Conservation (phyloP, 2,329 filamentous ascomycete genomes). For the Thelonectria olida region DNA sequence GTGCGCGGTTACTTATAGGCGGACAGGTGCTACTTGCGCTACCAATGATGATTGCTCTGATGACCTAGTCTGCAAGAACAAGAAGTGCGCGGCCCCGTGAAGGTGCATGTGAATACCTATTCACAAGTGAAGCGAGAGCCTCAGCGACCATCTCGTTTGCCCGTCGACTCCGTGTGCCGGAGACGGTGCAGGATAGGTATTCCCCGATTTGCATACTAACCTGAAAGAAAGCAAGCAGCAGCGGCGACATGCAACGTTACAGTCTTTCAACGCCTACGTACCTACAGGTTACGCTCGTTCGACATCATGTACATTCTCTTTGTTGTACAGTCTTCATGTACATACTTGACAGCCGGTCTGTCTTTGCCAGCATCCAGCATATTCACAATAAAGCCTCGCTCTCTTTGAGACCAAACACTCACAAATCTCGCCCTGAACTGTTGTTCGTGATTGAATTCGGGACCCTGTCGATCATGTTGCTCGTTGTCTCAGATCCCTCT, state of each 20-base stretch:
- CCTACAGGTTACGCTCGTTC: neutral
- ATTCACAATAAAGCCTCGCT: neutral
- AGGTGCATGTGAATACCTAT: too few species aligned
- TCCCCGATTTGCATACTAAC: neutral
- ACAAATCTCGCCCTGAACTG: neutral
- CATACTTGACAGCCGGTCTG: neutral
- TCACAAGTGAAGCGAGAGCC: too few species aligned
- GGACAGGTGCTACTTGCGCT: conserved; percentile 35
- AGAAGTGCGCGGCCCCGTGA: conserved; percentile 27
- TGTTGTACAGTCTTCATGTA: neutral
- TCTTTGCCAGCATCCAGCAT: neutral
- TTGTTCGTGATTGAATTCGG: neutral
- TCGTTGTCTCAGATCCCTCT: too few species aligned
- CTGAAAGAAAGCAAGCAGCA: too few species aligned
- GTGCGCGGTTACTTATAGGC: conserved; percentile 9
- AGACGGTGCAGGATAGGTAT: neutral
- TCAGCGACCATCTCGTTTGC: too few species aligned
- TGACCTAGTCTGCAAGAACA: conserved; percentile 33
- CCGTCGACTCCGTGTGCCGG: neutral
- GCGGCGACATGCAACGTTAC: neutral
- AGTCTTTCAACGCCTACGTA: neutral
- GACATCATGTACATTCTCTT: neutral
- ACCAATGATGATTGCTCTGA: conserved; percentile 35
- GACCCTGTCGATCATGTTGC: neutral
- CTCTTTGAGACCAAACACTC: neutral